Base-by-base conservation (phyloP, 2,329 filamentous ascomycete species). In the Chrysosporium queenslandicum region DNA sequence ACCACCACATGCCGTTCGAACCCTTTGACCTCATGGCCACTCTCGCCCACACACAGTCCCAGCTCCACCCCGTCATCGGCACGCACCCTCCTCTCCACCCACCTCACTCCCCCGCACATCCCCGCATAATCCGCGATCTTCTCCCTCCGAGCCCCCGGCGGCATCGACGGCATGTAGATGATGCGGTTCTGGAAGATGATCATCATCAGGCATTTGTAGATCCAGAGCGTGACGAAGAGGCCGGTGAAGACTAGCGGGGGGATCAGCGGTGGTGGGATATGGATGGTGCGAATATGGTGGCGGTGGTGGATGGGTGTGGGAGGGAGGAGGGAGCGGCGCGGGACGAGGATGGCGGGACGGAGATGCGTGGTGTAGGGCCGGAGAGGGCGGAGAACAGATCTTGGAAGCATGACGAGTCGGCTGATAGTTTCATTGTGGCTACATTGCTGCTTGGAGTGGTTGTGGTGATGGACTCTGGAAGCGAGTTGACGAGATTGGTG, bases 131-230 rank as follows among this genome's bases (percentile, higher is more conserved):
- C 79, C 2, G 71, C 69, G 34, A 90, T 82, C 53, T 70, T 80
- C 69, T 89, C 83, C 21, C 76, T 74, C 14, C 85, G 76, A 0
- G 85, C 75, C 61, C 84, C 84, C 2, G 85, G 85, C 16, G 85
- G 85, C 47, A 89, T 68, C 42, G 83, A 84, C 0, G 86, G 84
- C 72, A 88, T 87, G 68, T 89, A 90, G 54, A 90, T 85, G 63
- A 90, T 87, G 63, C 84, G 83, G 62, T 90, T 87, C 68, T 90
- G 86, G 63, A 89, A 85, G 3, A 85, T 59, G 25, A 91, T 74
- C 70, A 89, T 80, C 81, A 87, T 86, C 50, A 81, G 66, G 62
- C 85, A 88, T 66, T 80, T 79, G 66, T 77, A 78, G 1, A 70
- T 66, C 76, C 76, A 90, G 12, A 90, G 71, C 2, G 75, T 75